Evolutionary conservation across 2,329 filamentous ascomycete genomes (phyloP).

Genomic region (Diatrype stigma): DNA sequence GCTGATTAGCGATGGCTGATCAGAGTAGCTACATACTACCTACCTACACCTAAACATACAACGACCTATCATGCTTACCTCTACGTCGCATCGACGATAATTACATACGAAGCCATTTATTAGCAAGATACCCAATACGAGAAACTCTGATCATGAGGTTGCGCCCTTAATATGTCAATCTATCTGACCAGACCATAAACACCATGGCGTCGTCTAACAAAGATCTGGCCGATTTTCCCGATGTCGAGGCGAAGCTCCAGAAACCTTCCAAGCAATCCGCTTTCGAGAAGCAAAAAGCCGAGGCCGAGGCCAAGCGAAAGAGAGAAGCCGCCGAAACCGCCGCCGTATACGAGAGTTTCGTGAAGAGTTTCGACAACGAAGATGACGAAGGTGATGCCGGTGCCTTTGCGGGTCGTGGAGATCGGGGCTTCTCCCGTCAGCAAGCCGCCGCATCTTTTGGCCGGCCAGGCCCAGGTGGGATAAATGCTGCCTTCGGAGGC

Average conservation of each 20-base stretch:
- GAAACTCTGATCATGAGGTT: neutral
- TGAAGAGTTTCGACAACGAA: conserved; percentile 70
- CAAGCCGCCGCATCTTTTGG: conserved; percentile 10
- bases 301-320: conserved; percentile 81
- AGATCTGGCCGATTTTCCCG: conserved; percentile 56
- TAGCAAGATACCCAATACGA: neutral
- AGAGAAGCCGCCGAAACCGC: conserved; percentile 84
- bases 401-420: conserved; percentile 13
- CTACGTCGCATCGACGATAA: too few species aligned
- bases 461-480: conserved; percentile 25
- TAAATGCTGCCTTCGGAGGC: conserved; percentile 24
- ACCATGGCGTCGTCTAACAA: conserved; percentile 37
- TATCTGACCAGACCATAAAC: conserved; percentile 9
- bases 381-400: conserved; percentile 40
- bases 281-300: conserved; percentile 84
- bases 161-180: neutral
- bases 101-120: neutral
- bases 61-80: too few species aligned
- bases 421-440: conserved; percentile 13
- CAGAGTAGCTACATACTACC: too few species aligned
- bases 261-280: conserved; percentile 79
- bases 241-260: conserved; percentile 72
- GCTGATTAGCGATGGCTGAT: too few species aligned
- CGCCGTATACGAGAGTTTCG: conserved; percentile 81
- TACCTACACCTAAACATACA: too few species aligned